These are phyloP conservation scores for Aspergillus ostianus DNA, from an alignment of 495 filamentous ascomycete species.

Conservation along the genomic window DNA sequence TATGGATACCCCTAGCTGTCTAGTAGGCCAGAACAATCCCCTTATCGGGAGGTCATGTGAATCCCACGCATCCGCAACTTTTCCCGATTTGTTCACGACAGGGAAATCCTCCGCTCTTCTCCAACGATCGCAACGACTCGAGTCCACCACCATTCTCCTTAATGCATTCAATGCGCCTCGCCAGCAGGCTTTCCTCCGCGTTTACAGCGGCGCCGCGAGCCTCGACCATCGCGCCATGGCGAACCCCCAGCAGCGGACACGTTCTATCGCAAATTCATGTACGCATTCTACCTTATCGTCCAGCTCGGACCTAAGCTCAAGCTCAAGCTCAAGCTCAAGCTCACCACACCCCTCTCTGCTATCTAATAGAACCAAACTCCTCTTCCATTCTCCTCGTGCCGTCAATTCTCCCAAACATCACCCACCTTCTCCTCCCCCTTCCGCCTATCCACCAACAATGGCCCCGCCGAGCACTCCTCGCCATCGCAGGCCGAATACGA, in stretches of 20 bases:
- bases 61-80: background rate
- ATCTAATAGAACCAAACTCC: slow-evolving; percentile 10
- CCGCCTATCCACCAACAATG: slow-evolving; percentile 36
- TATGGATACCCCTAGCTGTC: too few species aligned
- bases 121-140: background rate
- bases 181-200: background rate
- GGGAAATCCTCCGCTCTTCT: background rate
- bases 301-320: too few species aligned
- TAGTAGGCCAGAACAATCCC: too few species aligned
- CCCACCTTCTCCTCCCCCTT: slow-evolving; percentile 31
- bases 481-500: slow-evolving; percentile 3
- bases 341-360: slow-evolving; percentile 13
- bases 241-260: background rate
- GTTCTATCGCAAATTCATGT: background rate
- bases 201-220: background rate
- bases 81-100: background rate
- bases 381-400: background rate
- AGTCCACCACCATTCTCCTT: background rate
- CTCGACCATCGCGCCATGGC: background rate
- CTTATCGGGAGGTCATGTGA: background rate
- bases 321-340: background rate
- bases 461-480: slow-evolving; percentile 10
- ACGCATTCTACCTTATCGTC: slow-evolving; percentile 2
- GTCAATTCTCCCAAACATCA: slow-evolving; percentile 17
- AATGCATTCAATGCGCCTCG: background rate